Evolutionary conservation across 768 basidiomycete genomes (phyloP).

Genomic region (Pisolithus microcarpus): DNA sequence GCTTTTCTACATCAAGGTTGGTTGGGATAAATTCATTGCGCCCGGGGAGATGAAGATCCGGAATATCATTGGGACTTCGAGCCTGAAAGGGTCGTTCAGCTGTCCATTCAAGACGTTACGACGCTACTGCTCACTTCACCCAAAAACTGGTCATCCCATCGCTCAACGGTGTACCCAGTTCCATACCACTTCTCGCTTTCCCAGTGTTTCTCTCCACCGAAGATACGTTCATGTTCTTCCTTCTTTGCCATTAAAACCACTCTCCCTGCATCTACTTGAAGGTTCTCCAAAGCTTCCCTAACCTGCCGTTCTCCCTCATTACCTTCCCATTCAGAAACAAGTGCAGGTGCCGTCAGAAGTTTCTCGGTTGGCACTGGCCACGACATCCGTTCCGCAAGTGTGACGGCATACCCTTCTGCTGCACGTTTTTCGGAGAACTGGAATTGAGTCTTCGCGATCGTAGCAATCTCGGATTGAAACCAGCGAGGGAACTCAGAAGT

Average conservation of each 20-base stretch:
- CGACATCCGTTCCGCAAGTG: slow-evolving; percentile 65
- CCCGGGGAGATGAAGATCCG: slow-evolving; percentile 69
- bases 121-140: slow-evolving; percentile 33
- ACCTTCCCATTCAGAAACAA: slow-evolving; percentile 70
- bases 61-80: slow-evolving; percentile 51
- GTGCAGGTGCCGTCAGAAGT: slow-evolving; percentile 60
- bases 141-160: slow-evolving; percentile 57
- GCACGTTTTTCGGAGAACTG: slow-evolving; percentile 79
- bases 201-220: slow-evolving; percentile 50
- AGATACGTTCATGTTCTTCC: slow-evolving; percentile 50
- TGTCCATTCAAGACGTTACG: not conserved
- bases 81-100: slow-evolving; percentile 39
- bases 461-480: slow-evolving; percentile 70
- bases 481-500: slow-evolving; percentile 53
- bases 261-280: slow-evolving; percentile 54
- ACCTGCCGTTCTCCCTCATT: slow-evolving; percentile 45
- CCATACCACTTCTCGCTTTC: slow-evolving; percentile 87
- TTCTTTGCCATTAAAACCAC: slow-evolving; percentile 76
- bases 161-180: slow-evolving; percentile 76
- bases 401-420: slow-evolving; percentile 74
- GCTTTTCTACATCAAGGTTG: slow-evolving; percentile 77
- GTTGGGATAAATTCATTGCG: slow-evolving; percentile 90
- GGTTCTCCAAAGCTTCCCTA: slow-evolving; percentile 50
- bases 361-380: slow-evolving; percentile 79
- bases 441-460: slow-evolving; percentile 69